Percentiles rank a stretch among this genome's conserved stretches.
phyloP scores from a whole-genome alignment of 805 yeast species.

The Metschnikowia henanensis region DNA sequence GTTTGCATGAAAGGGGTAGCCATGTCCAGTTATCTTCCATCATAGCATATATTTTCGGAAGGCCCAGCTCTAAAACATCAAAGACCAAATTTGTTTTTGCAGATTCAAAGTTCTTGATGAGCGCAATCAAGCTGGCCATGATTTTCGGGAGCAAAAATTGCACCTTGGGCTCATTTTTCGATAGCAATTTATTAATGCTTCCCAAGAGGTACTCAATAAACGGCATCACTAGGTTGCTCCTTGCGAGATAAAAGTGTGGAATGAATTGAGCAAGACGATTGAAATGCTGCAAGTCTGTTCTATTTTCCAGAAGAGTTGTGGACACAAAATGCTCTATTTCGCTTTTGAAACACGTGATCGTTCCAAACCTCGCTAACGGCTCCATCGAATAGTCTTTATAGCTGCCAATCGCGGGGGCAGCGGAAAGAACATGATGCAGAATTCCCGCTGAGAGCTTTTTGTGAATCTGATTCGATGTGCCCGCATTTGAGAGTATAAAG shows the following conservation, averaged over 20 bases:
- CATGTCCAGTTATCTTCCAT: conserved; percentile 2
- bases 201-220: neutral
- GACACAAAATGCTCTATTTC: conserved; percentile 1
- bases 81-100: neutral
- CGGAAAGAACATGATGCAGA: conserved; percentile 10
- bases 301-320: neutral
- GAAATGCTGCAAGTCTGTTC: neutral
- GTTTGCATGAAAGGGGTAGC: neutral
- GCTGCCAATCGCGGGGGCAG: neutral
- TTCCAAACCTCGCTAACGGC: conserved; percentile 2
- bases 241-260: neutral
- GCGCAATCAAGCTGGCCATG: neutral
- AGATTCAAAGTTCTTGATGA: neutral
- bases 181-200: neutral
- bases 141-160: neutral
- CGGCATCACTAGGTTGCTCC: neutral
- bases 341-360: neutral
- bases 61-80: conserved; percentile 1
- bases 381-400: neutral
- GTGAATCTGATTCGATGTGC: conserved; percentile 4
- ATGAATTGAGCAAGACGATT: neutral
- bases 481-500: conserved; percentile 7
- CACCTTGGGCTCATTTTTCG: neutral
- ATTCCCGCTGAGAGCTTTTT: conserved; percentile 12
- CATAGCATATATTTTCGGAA: neutral